A percentile compares a stretch with the other conserved stretches of the same genome.
Conservation (phyloP, 257 asterid genomes). For the Fraxinus anomala region DNA sequence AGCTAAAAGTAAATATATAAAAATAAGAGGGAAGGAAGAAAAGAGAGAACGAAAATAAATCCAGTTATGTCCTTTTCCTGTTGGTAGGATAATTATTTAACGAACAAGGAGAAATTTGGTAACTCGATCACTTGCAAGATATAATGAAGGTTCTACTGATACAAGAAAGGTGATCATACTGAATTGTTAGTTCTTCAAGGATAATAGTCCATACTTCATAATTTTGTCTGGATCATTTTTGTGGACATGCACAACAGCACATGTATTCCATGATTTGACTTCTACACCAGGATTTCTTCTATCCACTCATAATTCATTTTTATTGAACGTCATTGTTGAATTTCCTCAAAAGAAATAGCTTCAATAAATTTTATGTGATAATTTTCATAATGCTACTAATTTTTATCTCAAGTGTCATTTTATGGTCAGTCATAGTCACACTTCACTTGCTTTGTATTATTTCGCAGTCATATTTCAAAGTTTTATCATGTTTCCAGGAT, state of each 20-base stretch:
- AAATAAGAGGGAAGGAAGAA: no score
- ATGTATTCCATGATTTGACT: constrained; percentile 10
- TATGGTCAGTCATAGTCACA: constrained; percentile 10
- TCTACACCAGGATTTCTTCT: constrained; percentile 12
- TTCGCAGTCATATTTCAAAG: constrained; percentile 21
- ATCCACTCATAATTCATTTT: neutral
- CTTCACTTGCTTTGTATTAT: constrained; percentile 21
- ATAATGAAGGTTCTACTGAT: constrained; percentile 15
- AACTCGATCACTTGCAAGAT: neutral
- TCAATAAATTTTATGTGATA: constrained; percentile 8
- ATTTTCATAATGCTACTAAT: neutral
- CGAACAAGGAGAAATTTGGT: neutral
- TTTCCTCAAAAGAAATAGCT: constrained; percentile 15
- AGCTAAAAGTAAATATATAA: neutral
- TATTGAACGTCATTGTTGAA: neutral
- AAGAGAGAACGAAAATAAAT: neutral
- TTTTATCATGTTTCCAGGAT: constrained; percentile 43
- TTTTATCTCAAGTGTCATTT: constrained; percentile 25
- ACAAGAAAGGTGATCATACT: constrained; percentile 6
- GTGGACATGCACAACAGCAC: neutral
- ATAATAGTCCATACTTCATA: constrained; percentile 7
- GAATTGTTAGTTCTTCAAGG: constrained; percentile 18
- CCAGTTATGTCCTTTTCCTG: constrained; percentile 2
- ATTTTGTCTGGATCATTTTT: neutral
- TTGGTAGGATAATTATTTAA: constrained; percentile 10